A percentile compares a stretch with the other conserved stretches of the same genome.
These are phyloP conservation scores for Suillus luteus DNA, from an alignment of 768 basidiomycete species.

Conservation along the genomic window DNA sequence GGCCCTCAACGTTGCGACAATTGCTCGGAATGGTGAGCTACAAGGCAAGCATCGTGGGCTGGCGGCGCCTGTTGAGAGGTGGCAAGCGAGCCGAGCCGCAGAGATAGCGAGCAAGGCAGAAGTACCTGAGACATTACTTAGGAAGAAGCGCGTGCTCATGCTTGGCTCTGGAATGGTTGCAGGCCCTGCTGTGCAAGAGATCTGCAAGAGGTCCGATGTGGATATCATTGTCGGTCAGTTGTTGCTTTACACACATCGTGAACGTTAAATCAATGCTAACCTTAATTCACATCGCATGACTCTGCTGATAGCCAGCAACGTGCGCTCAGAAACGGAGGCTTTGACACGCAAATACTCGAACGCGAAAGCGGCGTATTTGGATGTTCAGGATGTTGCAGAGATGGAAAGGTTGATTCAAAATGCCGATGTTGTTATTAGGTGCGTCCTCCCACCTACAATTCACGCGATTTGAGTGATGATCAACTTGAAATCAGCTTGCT, in stretches of 20 bases:
- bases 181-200: conserved; percentile 79
- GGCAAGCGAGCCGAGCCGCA: conserved; percentile 26
- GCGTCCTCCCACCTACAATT: neutral
- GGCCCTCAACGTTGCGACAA: conserved; percentile 70
- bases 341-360: conserved; percentile 48
- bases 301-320: conserved; percentile 66
- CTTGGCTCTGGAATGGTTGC: conserved; percentile 97
- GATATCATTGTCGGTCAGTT: conserved; percentile 76
- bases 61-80: conserved; percentile 48
- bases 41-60: conserved; percentile 60
- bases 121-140: conserved; percentile 13
- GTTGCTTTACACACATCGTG: conserved; percentile 13
- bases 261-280: conserved; percentile 19
- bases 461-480: neutral
- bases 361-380: conserved; percentile 57
- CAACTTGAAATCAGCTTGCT: conserved; percentile 57
- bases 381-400: conserved; percentile 51
- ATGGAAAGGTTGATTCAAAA: conserved; percentile 56
- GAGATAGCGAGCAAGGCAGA: neutral
- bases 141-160: conserved; percentile 71
- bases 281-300: conserved; percentile 12
- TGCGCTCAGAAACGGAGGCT: conserved; percentile 53
- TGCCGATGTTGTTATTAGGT: conserved; percentile 88
- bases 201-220: conserved; percentile 62
- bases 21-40: conserved; percentile 62